phyloP scores from a whole-genome alignment of 345 rosid species.

The Salix arbutifolia region DNA sequence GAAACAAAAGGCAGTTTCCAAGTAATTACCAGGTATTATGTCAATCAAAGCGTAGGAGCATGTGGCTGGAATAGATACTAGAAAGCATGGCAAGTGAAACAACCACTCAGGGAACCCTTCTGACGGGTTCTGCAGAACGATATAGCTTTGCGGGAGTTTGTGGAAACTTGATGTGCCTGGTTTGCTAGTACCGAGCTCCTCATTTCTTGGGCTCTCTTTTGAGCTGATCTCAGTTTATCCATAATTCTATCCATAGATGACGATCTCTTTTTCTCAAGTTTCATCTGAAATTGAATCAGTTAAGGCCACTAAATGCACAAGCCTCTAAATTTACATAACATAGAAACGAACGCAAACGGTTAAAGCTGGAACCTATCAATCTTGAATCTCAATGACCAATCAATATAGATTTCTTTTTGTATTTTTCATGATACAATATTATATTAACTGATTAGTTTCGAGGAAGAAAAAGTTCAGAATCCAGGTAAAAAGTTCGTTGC shows the following conservation, averaged over 20 bases:
- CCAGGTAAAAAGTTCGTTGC: not conserved
- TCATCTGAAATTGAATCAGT: conserved; percentile 63
- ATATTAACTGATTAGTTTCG: not conserved
- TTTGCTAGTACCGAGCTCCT: conserved; percentile 62
- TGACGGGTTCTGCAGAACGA: conserved; percentile 52
- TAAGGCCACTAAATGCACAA: conserved; percentile 5
- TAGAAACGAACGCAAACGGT: not conserved
- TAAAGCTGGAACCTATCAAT: not conserved
- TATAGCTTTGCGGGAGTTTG: conserved; percentile 37
- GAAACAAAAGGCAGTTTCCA: not conserved
- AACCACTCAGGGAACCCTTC: conserved; percentile 69
- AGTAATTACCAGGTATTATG: conserved; percentile 29
- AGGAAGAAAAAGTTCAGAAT: not conserved
- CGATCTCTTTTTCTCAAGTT: conserved; percentile 87
- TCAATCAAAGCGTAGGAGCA: not conserved
- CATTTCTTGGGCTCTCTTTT: conserved; percentile 93
- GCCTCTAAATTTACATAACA: not conserved
- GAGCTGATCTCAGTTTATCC: conserved; percentile 84
- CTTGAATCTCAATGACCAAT: not conserved
- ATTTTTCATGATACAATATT: not conserved
- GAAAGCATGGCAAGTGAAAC: conserved; percentile 83
- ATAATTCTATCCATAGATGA: conserved; percentile 90
- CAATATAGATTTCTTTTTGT: not conserved
- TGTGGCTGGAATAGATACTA: conserved; percentile 27
- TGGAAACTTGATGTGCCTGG: conserved; percentile 43